Percentiles rank a stretch among this genome's conserved stretches.
phyloP scores from a whole-genome alignment of 352 stramenopile genomes.

The Phytophthora lateralis region DNA sequence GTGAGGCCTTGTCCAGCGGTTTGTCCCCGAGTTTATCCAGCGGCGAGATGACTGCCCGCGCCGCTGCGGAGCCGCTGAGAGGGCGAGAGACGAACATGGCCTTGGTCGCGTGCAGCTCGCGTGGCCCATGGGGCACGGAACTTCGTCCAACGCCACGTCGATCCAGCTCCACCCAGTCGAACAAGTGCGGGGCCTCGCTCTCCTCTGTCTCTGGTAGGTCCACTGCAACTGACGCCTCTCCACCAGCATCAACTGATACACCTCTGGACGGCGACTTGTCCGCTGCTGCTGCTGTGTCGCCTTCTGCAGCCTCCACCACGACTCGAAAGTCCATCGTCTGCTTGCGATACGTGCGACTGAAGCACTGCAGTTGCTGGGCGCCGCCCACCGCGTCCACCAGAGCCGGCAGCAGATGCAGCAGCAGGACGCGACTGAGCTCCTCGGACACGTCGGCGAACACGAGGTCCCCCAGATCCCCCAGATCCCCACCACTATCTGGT shows the following conservation, averaged over 20 bases:
- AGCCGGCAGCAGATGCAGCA: constrained; percentile 60
- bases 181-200: constrained; percentile 49
- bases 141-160: constrained; percentile 33
- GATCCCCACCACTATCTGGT: constrained; percentile 1
- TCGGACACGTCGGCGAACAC: constrained; percentile 57
- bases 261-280: constrained; percentile 17
- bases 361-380: constrained; percentile 45
- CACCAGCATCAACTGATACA: constrained; percentile 8
- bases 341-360: constrained; percentile 63
- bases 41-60: constrained; percentile 12
- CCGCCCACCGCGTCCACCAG: constrained; percentile 41
- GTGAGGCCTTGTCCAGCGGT: constrained; percentile 25
- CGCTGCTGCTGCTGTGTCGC: constrained; percentile 2
- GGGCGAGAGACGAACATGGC: constrained; percentile 69
- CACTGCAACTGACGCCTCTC: constrained; percentile 1
- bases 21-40: constrained; percentile 31
- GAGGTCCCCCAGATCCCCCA: constrained; percentile 44
- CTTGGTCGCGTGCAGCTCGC: constrained; percentile 71
- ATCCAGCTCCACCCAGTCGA: constrained; percentile 65
- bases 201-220: constrained; percentile 22
- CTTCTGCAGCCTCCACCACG: background rate
- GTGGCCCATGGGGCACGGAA: constrained; percentile 51
- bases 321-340: constrained; percentile 70
- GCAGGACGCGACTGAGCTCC: constrained; percentile 59
- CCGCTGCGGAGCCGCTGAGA: constrained; percentile 33